A percentile compares a stretch with the other conserved stretches of the same genome.
Evolutionary conservation across 2,329 filamentous ascomycete genomes (phyloP).

Genomic region (Colletotrichum liaoningense): DNA sequence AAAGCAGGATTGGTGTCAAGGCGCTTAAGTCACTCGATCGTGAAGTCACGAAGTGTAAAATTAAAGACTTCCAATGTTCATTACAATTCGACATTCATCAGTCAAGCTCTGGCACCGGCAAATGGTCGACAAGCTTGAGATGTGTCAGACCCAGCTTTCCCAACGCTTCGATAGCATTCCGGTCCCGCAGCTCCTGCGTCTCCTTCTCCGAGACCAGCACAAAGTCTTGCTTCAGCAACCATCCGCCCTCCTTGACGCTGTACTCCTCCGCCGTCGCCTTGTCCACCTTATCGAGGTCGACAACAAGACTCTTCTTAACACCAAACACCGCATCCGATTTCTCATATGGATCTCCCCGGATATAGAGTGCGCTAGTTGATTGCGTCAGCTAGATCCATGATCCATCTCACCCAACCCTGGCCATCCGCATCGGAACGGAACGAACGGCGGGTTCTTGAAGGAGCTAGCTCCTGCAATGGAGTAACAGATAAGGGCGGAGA

Average conservation of each 20-base stretch:
- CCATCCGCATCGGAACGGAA: background rate
- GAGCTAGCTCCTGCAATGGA: too few species aligned
- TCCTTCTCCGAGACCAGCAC: conserved; percentile 80
- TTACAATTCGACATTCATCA: conserved; percentile 2
- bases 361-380: conserved; percentile 74
- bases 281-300: conserved; percentile 67
- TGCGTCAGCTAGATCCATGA: background rate
- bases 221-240: conserved; percentile 79
- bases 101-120: conserved; percentile 78
- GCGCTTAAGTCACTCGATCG: background rate
- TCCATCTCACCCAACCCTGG: background rate
- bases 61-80: background rate
- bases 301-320: conserved; percentile 83
- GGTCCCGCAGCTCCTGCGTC: conserved; percentile 72
- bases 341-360: conserved; percentile 84
- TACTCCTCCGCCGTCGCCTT: conserved; percentile 69
- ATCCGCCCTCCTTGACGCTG: conserved; percentile 70
- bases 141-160: conserved; percentile 70
- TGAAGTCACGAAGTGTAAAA: background rate
- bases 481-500: background rate
- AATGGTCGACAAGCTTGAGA: conserved; percentile 79
- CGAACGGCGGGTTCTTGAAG: background rate
- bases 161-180: conserved; percentile 74
- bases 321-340: conserved; percentile 88
- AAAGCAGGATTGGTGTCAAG: background rate